Evolutionary conservation across 2,329 filamentous ascomycete genomes (phyloP).

Genomic region (Botryosphaeria agaves): DNA sequence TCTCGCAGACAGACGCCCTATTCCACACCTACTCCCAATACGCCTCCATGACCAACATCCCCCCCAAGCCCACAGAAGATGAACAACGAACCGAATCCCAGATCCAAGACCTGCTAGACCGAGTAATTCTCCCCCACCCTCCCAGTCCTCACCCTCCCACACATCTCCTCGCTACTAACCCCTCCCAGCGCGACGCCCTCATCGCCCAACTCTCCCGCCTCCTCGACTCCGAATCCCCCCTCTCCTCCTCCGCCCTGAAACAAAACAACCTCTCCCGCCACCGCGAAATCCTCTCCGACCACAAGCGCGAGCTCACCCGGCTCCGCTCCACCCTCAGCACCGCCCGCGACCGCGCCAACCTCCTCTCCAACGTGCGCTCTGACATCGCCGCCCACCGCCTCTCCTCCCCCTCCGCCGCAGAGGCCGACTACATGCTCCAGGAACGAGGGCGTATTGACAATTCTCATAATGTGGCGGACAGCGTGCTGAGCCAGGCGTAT

Average conservation of each 20-base stretch:
- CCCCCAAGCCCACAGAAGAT: constrained; percentile 69
- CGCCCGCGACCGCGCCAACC: constrained; percentile 71
- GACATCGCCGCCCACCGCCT: constrained; percentile 84
- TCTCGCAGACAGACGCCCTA: constrained; percentile 56
- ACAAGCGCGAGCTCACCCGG: constrained; percentile 65
- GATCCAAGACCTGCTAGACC: constrained; percentile 69
- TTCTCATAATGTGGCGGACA: constrained; percentile 77
- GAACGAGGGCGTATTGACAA: constrained; percentile 76
- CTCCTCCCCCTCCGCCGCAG: constrained; percentile 62
- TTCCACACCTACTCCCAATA: constrained; percentile 86
- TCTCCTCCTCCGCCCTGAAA: constrained; percentile 85
- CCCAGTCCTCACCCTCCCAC: constrained; percentile 5
- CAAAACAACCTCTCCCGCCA: constrained; percentile 89
- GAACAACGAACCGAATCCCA: constrained; percentile 65
- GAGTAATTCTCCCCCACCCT: constrained; percentile 32
- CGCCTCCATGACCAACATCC: constrained; percentile 60
- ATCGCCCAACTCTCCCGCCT: constrained; percentile 72
- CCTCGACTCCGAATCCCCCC: constrained; percentile 77
- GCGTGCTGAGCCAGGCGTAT: constrained; percentile 86
- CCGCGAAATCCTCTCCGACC: constrained; percentile 74
- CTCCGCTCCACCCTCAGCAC: constrained; percentile 58
- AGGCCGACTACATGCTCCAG: constrained; percentile 94
- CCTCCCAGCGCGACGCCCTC: constrained; percentile 57
- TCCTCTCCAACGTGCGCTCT: constrained; percentile 75
- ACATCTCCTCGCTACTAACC: constrained; percentile 2